Conservation (phyloP, 2,329 filamentous ascomycete genomes). For the Talaromyces sp. region DNA sequence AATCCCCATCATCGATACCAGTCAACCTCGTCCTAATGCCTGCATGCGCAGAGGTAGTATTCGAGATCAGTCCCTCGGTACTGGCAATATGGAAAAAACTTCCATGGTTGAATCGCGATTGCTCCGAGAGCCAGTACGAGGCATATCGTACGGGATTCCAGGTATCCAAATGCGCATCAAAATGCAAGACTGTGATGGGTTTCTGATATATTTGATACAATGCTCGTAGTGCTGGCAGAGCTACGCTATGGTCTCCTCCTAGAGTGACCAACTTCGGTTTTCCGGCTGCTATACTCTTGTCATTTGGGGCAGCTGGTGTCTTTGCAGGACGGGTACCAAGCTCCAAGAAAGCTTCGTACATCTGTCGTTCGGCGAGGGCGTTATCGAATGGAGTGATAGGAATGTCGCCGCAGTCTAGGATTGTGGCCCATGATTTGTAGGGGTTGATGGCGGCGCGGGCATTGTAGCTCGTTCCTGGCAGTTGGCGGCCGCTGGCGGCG, state of each 20-base stretch:
- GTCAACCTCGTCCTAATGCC: conserved; percentile 75
- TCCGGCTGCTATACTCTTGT: conserved; percentile 33
- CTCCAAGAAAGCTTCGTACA: conserved; percentile 75
- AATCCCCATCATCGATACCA: conserved; percentile 62
- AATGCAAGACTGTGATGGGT: conserved; percentile 68
- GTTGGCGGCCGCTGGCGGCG: conserved; percentile 76
- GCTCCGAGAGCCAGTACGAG: conserved; percentile 67
- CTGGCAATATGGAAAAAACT: conserved; percentile 89
- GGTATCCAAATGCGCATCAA: conserved; percentile 77
- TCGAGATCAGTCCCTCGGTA: conserved; percentile 73
- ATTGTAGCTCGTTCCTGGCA: conserved; percentile 76
- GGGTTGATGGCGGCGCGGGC: conserved; percentile 78
- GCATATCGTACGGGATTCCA: conserved; percentile 80
- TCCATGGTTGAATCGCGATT: conserved; percentile 79
- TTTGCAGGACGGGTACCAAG: conserved; percentile 51
- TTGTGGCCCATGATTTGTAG: conserved; percentile 71
- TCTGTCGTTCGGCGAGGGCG: conserved; percentile 72
- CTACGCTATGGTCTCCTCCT: conserved; percentile 70
- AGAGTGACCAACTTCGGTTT: conserved; percentile 62
- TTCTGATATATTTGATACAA: conserved; percentile 60
- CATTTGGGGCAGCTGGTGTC: conserved; percentile 25
- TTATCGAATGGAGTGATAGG: conserved; percentile 87
- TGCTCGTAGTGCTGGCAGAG: conserved; percentile 66
- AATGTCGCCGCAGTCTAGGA: conserved; percentile 89
- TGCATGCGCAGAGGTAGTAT: conserved; percentile 73